These are phyloP conservation scores for Camellia oleifera DNA, from an alignment of 179 eudicot species.

Conservation along the genomic window DNA sequence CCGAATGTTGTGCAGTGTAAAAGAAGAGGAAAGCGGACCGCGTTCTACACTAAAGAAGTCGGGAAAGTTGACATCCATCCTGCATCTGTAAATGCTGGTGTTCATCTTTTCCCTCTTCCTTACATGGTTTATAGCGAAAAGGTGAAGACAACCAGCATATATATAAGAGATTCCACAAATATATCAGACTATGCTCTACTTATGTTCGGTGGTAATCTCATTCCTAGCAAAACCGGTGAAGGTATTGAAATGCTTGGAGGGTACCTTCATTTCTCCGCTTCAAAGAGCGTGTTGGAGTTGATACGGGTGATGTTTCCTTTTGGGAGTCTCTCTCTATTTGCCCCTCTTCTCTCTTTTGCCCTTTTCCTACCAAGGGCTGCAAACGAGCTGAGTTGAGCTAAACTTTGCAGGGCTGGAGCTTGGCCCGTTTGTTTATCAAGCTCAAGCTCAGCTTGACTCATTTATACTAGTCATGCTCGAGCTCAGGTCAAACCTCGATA, in stretches of 20 bases:
- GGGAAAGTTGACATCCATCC: conserved; percentile 97
- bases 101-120: conserved; percentile 85
- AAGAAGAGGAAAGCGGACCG: conserved; percentile 84
- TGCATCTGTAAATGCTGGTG: conserved; percentile 84
- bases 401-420: too few relatives aligned
- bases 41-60: conserved; percentile 86
- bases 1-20: conserved; percentile 98
- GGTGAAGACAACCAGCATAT: conserved; percentile 84
- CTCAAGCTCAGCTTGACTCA: too few relatives aligned
- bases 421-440: too few relatives aligned
- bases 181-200: conserved; percentile 95
- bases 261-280: conserved; percentile 94
- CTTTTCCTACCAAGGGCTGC: too few relatives aligned
- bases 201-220: conserved; percentile 91
- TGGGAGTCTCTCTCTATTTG: neutral
- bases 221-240: conserved; percentile 74
- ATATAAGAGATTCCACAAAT: conserved; percentile 82
- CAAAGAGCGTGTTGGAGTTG: conserved; percentile 78
- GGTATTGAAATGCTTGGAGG: conserved; percentile 99
- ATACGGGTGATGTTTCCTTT: conserved; percentile 56
- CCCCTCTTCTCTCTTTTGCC: neutral
- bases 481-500: too few relatives aligned
- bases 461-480: too few relatives aligned
- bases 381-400: too few relatives aligned
- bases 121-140: conserved; percentile 93